Base-by-base conservation (phyloP, 2,329 filamentous ascomycete species). In the Diplodia scrobiculata region DNA sequence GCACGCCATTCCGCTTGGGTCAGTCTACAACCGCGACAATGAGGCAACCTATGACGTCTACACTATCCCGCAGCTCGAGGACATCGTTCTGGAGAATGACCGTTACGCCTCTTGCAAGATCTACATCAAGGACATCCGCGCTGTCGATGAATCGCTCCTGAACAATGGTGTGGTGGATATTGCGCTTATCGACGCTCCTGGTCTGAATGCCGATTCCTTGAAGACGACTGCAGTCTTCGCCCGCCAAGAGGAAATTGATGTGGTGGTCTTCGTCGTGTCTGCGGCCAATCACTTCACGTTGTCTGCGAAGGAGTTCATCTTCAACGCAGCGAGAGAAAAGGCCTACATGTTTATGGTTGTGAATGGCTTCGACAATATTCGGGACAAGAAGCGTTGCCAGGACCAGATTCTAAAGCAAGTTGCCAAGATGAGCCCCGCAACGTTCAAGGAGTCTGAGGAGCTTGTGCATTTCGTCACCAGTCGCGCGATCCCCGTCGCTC, bases 291-390 rank as follows among this genome's bases (percentile, higher is more conserved):
- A 99, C 78, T 98, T 99, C 75, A 99, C 95, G 0, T 87, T 96
- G 65, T 97, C 95, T 0, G 93, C 95, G n/a, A 96, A 91, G 78
- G 95, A 99, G 73, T 99, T 99, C 74, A 97, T 99, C 68, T 91
- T 91, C 83, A 94, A 94, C 60, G 95, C 95, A 1, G 95, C 95
- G 0, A 88, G 94, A 48, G 95, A 99, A 75, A 99, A 99, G 79
- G 94, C 95, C 0, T 99, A 99, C 75, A 93, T 99, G 69, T 99
- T 99, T 77, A 96, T 99, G 78, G 95, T 99, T 14, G 95, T 99
- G 70, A 99, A 99, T 75, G 93, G 94, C 19, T 99, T 92, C 73
- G 95, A 99, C 78, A 90, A 90, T 68, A 98, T 99, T 72, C 86
- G 90, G 69, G 93, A 98, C 78, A 95, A 97, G 81, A 84, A 91